Evolutionary conservation across 805 yeast species (phyloP).

Genomic region (Hanseniaspora singularis): DNA sequence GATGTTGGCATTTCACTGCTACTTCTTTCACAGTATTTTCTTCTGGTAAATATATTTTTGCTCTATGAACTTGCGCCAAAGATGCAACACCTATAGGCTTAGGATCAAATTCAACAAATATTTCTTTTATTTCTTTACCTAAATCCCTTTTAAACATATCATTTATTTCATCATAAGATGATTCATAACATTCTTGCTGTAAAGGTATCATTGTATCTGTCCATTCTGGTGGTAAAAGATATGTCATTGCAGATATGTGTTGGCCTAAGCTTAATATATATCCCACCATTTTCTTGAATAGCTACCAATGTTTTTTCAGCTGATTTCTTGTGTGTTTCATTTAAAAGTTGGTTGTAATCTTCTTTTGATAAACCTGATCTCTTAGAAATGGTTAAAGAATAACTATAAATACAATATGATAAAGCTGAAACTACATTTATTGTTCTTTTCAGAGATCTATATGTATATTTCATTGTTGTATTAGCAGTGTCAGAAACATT

Average conservation of each 20-base stretch:
- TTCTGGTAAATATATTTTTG: constrained; percentile 38
- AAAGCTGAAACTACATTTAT: constrained; percentile 61
- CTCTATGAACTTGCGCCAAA: constrained; percentile 88
- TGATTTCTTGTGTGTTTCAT: constrained; percentile 58
- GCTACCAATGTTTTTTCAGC: constrained; percentile 72
- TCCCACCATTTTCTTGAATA: constrained; percentile 76
- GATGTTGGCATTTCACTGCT: constrained; percentile 93
- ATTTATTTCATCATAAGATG: constrained; percentile 56
- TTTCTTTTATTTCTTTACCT: constrained; percentile 37
- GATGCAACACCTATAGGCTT: constrained; percentile 91
- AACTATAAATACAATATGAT: constrained; percentile 56
- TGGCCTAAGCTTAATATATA: constrained; percentile 89
- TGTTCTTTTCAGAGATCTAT: constrained; percentile 34
- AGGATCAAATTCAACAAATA: constrained; percentile 54
- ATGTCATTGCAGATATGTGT: constrained; percentile 84
- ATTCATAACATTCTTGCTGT: constrained; percentile 80
- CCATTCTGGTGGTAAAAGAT: constrained; percentile 87
- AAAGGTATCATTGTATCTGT: constrained; percentile 85
- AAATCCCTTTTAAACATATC: constrained; percentile 58
- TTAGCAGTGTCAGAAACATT: constrained; percentile 22
- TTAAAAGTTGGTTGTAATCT: constrained; percentile 41
- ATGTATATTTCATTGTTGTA: constrained; percentile 8
- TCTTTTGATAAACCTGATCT: constrained; percentile 35
- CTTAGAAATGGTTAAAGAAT: constrained; percentile 34
- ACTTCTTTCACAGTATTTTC: constrained; percentile 46